These are phyloP conservation scores for Sphaerostilbella broomeana DNA, from an alignment of 2,329 filamentous ascomycete species.

Conservation along the genomic window DNA sequence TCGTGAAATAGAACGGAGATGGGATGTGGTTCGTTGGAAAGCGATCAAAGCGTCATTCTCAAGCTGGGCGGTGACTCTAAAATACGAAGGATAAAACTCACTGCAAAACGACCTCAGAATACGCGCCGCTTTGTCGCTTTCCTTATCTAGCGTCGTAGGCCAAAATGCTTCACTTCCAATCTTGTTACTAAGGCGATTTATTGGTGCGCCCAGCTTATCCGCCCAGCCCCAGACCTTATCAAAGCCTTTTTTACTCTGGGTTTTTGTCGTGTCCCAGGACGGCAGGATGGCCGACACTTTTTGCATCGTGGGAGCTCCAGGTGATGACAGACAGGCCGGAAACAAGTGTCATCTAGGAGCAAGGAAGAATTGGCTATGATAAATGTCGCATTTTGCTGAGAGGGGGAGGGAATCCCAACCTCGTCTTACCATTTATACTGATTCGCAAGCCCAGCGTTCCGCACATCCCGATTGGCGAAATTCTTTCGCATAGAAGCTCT, in stretches of 20 bases:
- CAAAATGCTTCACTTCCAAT: constrained; percentile 69
- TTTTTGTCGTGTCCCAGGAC: constrained; percentile 50
- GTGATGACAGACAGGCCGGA: no score
- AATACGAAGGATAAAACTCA: constrained; percentile 17
- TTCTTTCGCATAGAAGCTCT: no score
- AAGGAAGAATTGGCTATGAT: no score
- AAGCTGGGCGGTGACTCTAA: background rate
- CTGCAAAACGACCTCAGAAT: constrained; percentile 69
- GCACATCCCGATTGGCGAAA: no score
- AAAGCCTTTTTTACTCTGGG: constrained; percentile 57
- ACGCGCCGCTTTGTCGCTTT: constrained; percentile 68
- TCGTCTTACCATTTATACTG: no score
- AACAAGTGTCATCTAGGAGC: no score
- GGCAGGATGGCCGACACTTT: constrained; percentile 29
- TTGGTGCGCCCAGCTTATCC: constrained; percentile 53
- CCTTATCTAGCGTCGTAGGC: constrained; percentile 66
- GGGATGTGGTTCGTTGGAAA: no score
- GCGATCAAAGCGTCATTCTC: no score
- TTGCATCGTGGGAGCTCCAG: constrained; percentile 25
- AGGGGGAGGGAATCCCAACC: no score
- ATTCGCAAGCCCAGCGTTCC: no score
- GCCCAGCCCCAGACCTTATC: constrained; percentile 60
- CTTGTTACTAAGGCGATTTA: constrained; percentile 62
- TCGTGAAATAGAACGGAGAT: no score
- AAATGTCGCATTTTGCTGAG: no score